Percentiles rank a stretch among this genome's conserved stretches.
Conservation (phyloP, 176 grass and related monocot species). For the Calamus simplicifolius region DNA sequence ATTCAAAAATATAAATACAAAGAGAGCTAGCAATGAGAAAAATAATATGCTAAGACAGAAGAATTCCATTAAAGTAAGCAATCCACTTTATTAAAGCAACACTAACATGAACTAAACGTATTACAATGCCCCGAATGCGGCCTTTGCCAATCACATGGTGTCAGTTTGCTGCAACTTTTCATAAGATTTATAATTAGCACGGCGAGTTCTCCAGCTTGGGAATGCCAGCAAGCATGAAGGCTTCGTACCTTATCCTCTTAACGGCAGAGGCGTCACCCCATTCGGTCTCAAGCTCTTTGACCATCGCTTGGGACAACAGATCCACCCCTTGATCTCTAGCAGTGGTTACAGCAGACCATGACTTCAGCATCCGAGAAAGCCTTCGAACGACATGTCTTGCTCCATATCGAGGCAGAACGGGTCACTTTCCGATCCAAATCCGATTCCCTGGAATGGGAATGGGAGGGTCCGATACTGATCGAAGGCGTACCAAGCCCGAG, state of each 20-base stretch:
- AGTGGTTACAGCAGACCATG: conserved; percentile 19
- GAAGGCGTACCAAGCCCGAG: conserved; percentile 5
- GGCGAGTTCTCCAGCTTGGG: not conserved
- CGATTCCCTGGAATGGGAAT: conserved; percentile 37
- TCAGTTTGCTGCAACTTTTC: too few relatives aligned
- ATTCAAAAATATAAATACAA: too few relatives aligned
- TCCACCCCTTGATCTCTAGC: conserved; percentile 24
- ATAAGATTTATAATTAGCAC: too few relatives aligned
- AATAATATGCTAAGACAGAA: too few relatives aligned
- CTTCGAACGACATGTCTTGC: conserved; percentile 23
- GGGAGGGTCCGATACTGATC: conserved; percentile 21
- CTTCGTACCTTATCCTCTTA: conserved; percentile 24
- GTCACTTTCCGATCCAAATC: conserved; percentile 22
- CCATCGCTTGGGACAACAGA: conserved; percentile 15
- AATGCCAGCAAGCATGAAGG: conserved; percentile 24
- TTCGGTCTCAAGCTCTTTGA: conserved; percentile 19
- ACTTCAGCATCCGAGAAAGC: conserved; percentile 24
- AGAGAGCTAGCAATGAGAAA: too few relatives aligned
- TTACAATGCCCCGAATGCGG: too few relatives aligned
- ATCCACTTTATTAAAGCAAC: too few relatives aligned
- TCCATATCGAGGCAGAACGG: conserved; percentile 22
- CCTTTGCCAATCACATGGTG: too few relatives aligned
- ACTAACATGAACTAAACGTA: too few relatives aligned
- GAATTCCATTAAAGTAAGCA: too few relatives aligned
- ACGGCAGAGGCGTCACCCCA: conserved; percentile 23